These are phyloP conservation scores for Cercospora berteroae DNA, from an alignment of 2,329 filamentous ascomycete species.

Conservation along the genomic window DNA sequence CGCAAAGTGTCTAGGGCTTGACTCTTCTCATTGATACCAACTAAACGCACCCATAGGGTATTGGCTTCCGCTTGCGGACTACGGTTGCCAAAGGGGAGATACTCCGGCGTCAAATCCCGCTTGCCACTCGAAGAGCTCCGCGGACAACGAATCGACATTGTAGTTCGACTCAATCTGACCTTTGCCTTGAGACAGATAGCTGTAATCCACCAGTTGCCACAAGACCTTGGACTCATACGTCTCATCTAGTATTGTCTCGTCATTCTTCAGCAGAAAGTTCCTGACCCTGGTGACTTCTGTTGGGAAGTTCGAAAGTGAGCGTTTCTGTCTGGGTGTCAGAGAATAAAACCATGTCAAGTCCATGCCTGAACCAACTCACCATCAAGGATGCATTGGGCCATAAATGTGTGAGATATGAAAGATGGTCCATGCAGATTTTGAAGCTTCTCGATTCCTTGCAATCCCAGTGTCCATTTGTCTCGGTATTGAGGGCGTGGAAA, in stretches of 20 bases:
- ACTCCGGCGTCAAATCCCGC: background rate
- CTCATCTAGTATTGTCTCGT: background rate
- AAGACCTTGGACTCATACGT: background rate
- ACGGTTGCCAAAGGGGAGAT: background rate
- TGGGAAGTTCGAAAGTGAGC: background rate
- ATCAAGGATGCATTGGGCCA: background rate
- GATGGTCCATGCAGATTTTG: background rate
- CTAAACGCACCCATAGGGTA: too few relatives aligned
- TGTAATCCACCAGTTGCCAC: background rate
- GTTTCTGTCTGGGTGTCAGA: background rate
- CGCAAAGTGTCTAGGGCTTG: too few relatives aligned
- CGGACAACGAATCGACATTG: background rate
- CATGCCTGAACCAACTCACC: background rate
- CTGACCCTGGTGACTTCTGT: background rate
- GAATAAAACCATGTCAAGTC: background rate
- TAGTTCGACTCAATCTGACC: background rate
- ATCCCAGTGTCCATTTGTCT: background rate
- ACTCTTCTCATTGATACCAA: too few relatives aligned
- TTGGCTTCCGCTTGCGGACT: background rate
- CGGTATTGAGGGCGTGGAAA: background rate
- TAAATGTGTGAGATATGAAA: background rate
- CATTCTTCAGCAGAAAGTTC: background rate
- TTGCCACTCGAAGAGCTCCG: background rate
- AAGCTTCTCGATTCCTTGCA: background rate
- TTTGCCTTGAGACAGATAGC: background rate